A percentile compares a stretch with the other conserved stretches of the same genome.
Conservation (phyloP, 257 asterid species). For the Cynanchum wilfordii region DNA sequence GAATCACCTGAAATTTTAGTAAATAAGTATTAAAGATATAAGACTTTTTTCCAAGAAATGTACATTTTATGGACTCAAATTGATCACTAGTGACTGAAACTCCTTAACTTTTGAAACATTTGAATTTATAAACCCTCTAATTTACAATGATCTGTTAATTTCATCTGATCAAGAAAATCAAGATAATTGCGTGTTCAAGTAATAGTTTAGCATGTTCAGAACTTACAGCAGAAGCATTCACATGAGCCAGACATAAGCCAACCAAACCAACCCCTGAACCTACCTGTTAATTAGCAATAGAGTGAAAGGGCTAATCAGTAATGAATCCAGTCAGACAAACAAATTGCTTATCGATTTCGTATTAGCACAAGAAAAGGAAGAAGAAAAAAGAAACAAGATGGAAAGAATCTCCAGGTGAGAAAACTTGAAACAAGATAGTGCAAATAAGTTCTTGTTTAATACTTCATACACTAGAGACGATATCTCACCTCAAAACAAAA, state of each 20-base stretch:
- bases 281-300: slow-evolving; percentile 36
- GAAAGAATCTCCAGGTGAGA: not conserved
- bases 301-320: slow-evolving; percentile 10
- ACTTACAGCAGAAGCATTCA: slow-evolving; percentile 71
- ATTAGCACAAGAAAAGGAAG: not conserved
- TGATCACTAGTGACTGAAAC: not conserved
- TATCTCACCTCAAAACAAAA: slow-evolving; percentile 88
- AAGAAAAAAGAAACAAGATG: slow-evolving; percentile 1
- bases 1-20: slow-evolving; percentile 38
- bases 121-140: not conserved
- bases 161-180: not conserved
- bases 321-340: not conserved
- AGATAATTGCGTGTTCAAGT: not conserved
- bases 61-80: not conserved
- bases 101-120: not conserved
- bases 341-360: not conserved
- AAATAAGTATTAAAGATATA: not conserved
- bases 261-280: slow-evolving; percentile 95
- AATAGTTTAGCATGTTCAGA: not conserved
- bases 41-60: not conserved
- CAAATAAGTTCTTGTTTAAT: not conserved
- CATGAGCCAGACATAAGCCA: slow-evolving; percentile 75
- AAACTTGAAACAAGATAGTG: slow-evolving; percentile 2
- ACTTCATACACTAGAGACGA: not conserved
- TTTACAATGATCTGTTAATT: not conserved